Evolutionary conservation across 2,329 filamentous ascomycete genomes (phyloP).

Genomic region (Cercospora sesami): DNA sequence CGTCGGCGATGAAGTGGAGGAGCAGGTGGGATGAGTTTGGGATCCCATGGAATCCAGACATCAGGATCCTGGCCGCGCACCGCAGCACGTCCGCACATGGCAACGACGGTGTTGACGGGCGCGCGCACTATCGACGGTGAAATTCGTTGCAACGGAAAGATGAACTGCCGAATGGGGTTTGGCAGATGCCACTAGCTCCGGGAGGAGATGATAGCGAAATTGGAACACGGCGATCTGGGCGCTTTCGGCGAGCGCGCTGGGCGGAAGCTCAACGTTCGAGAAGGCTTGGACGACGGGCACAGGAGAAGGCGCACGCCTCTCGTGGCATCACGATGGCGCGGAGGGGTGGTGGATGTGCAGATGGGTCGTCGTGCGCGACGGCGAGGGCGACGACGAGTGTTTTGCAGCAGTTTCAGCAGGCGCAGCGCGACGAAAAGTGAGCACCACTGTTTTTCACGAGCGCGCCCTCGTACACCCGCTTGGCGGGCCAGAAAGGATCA

Average conservation of each 20-base stretch:
- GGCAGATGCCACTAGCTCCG: background rate
- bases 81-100: background rate
- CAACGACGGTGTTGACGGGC: background rate
- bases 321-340: background rate
- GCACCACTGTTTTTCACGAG: background rate
- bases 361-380: background rate
- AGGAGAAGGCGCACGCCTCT: slow-evolving; percentile 1
- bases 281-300: background rate
- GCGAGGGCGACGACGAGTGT: background rate
- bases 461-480: background rate
- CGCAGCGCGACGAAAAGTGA: background rate
- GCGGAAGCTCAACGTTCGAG: background rate
- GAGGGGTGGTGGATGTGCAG: background rate
- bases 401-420: background rate
- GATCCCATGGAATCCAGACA: background rate
- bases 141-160: slow-evolving; percentile 6
- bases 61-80: background rate
- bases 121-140: background rate
- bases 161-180: slow-evolving; percentile 9
- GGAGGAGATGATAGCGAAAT: slow-evolving; percentile 11
- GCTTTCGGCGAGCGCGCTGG: background rate
- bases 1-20: background rate
- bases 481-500: background rate
- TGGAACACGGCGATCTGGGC: slow-evolving; percentile 5
- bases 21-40: background rate